Percentiles rank a stretch among this genome's conserved stretches.
These are phyloP conservation scores for Xylaria sp. DNA, from an alignment of 2,329 filamentous ascomycete genomes.

Conservation along the genomic window DNA sequence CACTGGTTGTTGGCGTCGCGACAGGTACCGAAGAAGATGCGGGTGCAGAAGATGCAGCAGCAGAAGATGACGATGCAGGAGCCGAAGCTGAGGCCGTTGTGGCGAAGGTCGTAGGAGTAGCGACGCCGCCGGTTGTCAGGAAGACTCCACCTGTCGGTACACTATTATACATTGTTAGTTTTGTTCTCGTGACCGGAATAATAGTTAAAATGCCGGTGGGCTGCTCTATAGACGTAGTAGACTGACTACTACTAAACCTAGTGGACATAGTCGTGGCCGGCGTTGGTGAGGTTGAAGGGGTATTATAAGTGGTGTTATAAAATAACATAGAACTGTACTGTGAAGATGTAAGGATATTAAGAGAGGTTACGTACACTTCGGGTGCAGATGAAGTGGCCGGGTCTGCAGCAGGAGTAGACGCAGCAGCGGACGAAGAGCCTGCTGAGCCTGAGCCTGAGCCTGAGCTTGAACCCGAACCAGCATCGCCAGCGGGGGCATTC, in stretches of 20 bases:
- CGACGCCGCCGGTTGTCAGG: slow-evolving; percentile 50
- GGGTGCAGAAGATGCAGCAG: slow-evolving; percentile 26
- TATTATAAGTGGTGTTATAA: too few species aligned
- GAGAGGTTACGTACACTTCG: slow-evolving; percentile 43
- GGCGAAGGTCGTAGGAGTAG: slow-evolving; percentile 43
- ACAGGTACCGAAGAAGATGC: slow-evolving; percentile 34
- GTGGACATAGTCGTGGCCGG: slow-evolving; percentile 13
- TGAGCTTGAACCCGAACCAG: slow-evolving; percentile 49
- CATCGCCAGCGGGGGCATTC: slow-evolving; percentile 38
- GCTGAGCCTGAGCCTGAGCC: slow-evolving; percentile 47
- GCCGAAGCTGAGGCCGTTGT: slow-evolving; percentile 36
- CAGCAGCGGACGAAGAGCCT: slow-evolving; percentile 39
- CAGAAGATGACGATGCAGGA: slow-evolving; percentile 30
- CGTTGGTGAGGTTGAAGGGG: not conserved
- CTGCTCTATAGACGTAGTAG: not conserved
- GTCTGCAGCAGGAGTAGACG: slow-evolving; percentile 35
- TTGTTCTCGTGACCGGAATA: slow-evolving; percentile 38
- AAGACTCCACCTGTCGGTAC: slow-evolving; percentile 56
- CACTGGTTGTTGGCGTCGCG: slow-evolving; percentile 34
- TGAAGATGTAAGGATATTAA: slow-evolving; percentile 16
- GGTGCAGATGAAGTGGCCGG: slow-evolving; percentile 33
- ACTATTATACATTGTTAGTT: slow-evolving; percentile 47
- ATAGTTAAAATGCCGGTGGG: slow-evolving; percentile 38
- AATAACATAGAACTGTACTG: not conserved
- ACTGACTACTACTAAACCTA: slow-evolving; percentile 6